These are phyloP conservation scores for Bipolaris oryzae DNA, from an alignment of 2,329 filamentous ascomycete species.

Conservation along the genomic window DNA sequence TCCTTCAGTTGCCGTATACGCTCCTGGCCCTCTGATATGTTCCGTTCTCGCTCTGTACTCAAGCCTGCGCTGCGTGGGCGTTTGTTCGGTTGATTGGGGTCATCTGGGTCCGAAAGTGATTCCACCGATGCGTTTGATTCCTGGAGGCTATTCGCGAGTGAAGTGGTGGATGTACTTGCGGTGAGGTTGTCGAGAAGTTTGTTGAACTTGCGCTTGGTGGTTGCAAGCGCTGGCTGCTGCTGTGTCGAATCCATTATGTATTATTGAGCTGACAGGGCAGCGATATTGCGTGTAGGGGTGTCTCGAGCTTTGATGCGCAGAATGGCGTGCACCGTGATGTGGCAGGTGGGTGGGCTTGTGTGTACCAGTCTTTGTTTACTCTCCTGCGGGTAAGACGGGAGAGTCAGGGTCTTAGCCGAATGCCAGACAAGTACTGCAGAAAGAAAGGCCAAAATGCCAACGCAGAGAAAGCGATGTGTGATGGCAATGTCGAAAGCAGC, in stretches of 20 bases:
- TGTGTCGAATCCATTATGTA: constrained; percentile 20
- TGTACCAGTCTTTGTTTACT: constrained; percentile 37
- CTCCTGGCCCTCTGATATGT: constrained; percentile 38
- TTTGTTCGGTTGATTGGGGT: constrained; percentile 42
- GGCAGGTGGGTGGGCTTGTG: constrained; percentile 3
- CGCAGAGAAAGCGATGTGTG: not conserved
- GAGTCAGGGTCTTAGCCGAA: not conserved
- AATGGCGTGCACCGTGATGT: constrained; percentile 2
- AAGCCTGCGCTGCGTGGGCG: constrained; percentile 43
- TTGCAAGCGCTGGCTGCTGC: constrained; percentile 64
- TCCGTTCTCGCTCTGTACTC: constrained; percentile 35
- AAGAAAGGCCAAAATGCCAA: not conserved
- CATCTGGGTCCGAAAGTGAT: constrained; percentile 31
- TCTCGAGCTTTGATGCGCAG: not conserved
- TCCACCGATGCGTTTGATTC: constrained; percentile 44
- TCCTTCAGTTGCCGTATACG: constrained; percentile 41
- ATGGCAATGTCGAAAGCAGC: constrained; percentile 2
- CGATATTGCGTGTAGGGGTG: not conserved
- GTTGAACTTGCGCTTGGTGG: constrained; percentile 85
- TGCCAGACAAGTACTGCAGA: not conserved
- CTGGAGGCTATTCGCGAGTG: constrained; percentile 45
- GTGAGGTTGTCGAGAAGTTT: constrained; percentile 62
- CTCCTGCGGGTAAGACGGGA: not conserved
- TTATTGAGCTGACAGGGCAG: not conserved
- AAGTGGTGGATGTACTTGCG: constrained; percentile 57